These are phyloP conservation scores for Stephania yunnanensis DNA, from an alignment of 164 flowering plant species.

Conservation along the genomic window DNA sequence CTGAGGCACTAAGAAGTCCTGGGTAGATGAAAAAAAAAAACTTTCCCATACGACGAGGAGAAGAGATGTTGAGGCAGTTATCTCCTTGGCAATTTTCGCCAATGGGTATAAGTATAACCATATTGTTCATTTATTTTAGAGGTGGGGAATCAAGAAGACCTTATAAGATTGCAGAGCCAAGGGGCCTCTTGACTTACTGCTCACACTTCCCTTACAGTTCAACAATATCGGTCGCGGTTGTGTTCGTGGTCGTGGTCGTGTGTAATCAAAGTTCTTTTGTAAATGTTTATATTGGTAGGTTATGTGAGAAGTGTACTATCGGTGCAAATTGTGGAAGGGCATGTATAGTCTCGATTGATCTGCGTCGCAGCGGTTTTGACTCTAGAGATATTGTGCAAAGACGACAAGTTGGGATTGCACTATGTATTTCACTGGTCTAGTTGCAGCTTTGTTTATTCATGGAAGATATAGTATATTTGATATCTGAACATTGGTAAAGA, in stretches of 20 bases:
- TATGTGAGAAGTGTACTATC: background rate
- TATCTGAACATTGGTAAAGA: background rate
- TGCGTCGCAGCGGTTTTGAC: background rate
- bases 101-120: background rate
- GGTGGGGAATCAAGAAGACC: background rate
- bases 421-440: background rate
- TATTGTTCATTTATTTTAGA: background rate
- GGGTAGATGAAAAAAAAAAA: background rate
- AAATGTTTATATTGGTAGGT: background rate
- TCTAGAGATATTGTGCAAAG: background rate
- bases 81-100: background rate
- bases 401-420: background rate
- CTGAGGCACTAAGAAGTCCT: background rate
- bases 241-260: background rate
- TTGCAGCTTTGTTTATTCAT: background rate
- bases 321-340: background rate
- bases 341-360: background rate
- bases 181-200: background rate
- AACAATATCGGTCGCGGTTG: background rate
- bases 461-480: background rate
- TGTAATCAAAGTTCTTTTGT: background rate
- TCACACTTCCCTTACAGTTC: background rate
- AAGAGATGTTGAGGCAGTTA: background rate
- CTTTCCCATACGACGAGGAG: background rate
- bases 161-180: background rate